Percentiles rank a stretch among this genome's conserved stretches.
Conservation (phyloP, 495 filamentous ascomycete species). For the Apiosordaria backusii region DNA sequence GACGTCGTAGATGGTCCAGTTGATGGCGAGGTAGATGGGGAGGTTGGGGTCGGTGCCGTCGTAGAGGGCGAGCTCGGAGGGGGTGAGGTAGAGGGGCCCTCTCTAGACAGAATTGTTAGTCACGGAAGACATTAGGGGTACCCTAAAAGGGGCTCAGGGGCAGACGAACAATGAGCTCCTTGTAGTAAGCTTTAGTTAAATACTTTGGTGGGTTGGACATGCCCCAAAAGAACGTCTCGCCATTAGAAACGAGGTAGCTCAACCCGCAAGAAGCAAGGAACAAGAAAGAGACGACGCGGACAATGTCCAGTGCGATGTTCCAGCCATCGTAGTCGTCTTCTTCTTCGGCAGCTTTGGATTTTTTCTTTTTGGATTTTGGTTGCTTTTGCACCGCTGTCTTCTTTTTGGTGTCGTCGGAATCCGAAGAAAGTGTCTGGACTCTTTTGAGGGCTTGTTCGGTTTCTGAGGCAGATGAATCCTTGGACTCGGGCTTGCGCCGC, state of each 20-base stretch:
- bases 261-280: conserved; percentile 64
- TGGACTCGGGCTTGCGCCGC: conserved; percentile 30
- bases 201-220: conserved; percentile 63
- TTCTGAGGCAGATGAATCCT: conserved; percentile 6
- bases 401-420: conserved; percentile 11
- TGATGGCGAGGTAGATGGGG: conserved; percentile 89
- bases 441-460: conserved; percentile 1
- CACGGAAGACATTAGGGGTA: conserved; percentile 1
- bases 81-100: conserved; percentile 61
- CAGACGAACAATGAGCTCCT: conserved; percentile 55
- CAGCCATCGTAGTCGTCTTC: conserved; percentile 39
- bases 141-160: conserved; percentile 1
- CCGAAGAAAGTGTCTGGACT: not conserved
- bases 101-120: conserved; percentile 19
- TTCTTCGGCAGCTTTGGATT: conserved; percentile 38
- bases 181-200: conserved; percentile 58
- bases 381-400: conserved; percentile 11
- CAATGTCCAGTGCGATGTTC: conserved; percentile 60
- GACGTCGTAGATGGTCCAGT: conserved; percentile 94
- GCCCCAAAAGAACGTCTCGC: conserved; percentile 57
- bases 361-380: conserved; percentile 22
- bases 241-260: conserved; percentile 75
- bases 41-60: conserved; percentile 70
- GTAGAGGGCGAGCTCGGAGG: conserved; percentile 65
- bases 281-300: conserved; percentile 69